Percentiles rank a stretch among this genome's conserved stretches.
Conservation (phyloP, 495 filamentous ascomycete genomes). For the Hypomontagnella submonticulosa region DNA sequence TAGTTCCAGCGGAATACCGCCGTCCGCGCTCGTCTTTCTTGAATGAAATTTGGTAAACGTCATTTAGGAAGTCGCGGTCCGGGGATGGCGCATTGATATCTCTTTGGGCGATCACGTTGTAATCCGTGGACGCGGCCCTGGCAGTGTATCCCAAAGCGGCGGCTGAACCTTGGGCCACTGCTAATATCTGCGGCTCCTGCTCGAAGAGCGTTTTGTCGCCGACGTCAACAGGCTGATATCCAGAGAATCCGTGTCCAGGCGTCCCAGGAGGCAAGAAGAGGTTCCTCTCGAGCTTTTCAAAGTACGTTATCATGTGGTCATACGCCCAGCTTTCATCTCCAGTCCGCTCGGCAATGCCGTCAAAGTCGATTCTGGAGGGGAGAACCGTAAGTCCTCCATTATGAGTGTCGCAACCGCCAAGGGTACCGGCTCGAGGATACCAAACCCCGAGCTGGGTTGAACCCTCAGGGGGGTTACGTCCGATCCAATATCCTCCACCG, state of each 20-base stretch:
- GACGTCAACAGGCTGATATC: conserved; percentile 1
- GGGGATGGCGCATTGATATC: neutral
- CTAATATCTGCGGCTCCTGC: conserved; percentile 10
- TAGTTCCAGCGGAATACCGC: neutral
- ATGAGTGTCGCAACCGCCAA: conserved; percentile 6
- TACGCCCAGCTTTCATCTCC: neutral
- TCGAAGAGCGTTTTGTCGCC: conserved; percentile 15
- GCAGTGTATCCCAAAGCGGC: neutral
- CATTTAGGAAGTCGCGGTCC: neutral
- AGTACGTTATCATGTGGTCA: conserved; percentile 1
- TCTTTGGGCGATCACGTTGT: neutral
- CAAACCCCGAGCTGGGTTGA: conserved; percentile 1
- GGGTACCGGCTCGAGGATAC: conserved; percentile 9
- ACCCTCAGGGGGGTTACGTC: conserved; percentile 4
- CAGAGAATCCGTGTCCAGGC: conserved; percentile 9
- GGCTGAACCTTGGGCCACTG: conserved; percentile 10
- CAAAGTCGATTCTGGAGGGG: conserved; percentile 1
- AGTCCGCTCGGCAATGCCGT: neutral
- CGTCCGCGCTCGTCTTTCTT: conserved; percentile 2
- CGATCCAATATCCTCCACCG: neutral
- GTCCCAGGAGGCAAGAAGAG: conserved; percentile 5
- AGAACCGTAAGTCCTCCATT: conserved; percentile 3
- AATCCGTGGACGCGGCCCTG: neutral
- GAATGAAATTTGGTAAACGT: conserved; percentile 4
- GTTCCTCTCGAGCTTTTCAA: conserved; percentile 4